Percentiles rank a stretch among this genome's conserved stretches.
These are phyloP conservation scores for Hygrophorus pudorinus DNA, from an alignment of 768 basidiomycete genomes.

Conservation along the genomic window DNA sequence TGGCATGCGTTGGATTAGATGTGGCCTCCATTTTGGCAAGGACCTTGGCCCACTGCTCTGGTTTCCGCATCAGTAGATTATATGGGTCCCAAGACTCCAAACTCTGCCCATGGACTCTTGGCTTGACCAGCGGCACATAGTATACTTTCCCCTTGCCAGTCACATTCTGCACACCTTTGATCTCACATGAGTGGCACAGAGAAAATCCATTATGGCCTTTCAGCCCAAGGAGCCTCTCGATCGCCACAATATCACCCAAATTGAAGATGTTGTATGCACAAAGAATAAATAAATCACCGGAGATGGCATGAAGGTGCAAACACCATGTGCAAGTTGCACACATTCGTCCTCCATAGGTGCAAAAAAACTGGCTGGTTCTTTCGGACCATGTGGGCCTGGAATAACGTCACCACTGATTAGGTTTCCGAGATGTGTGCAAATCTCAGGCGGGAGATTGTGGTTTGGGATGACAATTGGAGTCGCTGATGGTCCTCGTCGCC, in stretches of 20 bases:
- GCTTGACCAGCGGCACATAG: constrained; percentile 15
- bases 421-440: constrained; percentile 23
- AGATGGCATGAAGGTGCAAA: constrained; percentile 21
- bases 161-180: constrained; percentile 15
- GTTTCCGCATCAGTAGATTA: constrained; percentile 24
- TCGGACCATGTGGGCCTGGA: constrained; percentile 15
- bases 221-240: constrained; percentile 21
- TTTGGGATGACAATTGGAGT: constrained; percentile 38
- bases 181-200: constrained; percentile 27
- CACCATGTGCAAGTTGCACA: constrained; percentile 23
- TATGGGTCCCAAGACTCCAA: constrained; percentile 14
- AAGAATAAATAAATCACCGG: constrained; percentile 13
- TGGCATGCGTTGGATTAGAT: constrained; percentile 8
- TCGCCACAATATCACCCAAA: constrained; percentile 24
- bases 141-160: constrained; percentile 9
- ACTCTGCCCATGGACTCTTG: constrained; percentile 11
- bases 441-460: constrained; percentile 20
- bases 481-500: constrained; percentile 17
- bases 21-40: constrained; percentile 16
- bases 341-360: constrained; percentile 30
- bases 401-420: constrained; percentile 32
- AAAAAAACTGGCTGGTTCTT: constrained; percentile 33
- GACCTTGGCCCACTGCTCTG: constrained; percentile 18
- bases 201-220: constrained; percentile 26
- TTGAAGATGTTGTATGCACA: constrained; percentile 20